Evolutionary conservation across 306 rosid species (phyloP).

Genomic region (Pterocarpus santalinus): DNA sequence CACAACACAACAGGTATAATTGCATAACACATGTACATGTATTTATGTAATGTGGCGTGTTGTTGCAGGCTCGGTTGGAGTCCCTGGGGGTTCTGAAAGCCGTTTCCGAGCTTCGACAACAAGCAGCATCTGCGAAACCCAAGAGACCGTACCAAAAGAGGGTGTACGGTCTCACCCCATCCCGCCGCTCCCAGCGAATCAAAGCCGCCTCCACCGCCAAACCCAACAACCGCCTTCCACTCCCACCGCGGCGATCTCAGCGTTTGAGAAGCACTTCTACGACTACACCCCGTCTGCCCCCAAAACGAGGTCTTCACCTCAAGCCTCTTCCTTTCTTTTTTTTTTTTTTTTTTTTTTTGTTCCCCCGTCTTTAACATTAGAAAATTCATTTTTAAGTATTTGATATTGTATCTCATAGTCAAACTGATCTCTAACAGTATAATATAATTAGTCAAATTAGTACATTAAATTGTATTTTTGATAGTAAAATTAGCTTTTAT

Average conservation of each 20-base stretch:
- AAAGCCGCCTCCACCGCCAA: conserved; percentile 14
- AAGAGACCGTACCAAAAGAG: conserved; percentile 26
- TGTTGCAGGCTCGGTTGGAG: conserved; percentile 60
- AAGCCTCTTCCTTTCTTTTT: background rate
- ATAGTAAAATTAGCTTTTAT: too few relatives aligned
- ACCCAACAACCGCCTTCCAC: background rate
- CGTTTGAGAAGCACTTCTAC: conserved; percentile 28
- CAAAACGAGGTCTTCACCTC: conserved; percentile 39
- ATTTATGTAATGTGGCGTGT: too few relatives aligned
- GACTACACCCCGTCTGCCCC: background rate
- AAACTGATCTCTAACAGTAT: too few relatives aligned
- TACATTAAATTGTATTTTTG: too few relatives aligned
- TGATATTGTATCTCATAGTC: too few relatives aligned
- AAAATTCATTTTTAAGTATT: too few relatives aligned
- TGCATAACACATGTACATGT: too few relatives aligned
- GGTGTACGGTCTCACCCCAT: conserved; percentile 45
- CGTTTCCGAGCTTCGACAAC: conserved; percentile 57
- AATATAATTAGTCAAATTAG: too few relatives aligned
- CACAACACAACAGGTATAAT: background rate
- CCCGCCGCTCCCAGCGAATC: conserved; percentile 71
- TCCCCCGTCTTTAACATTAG: too few relatives aligned
- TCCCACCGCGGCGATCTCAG: conserved; percentile 23
- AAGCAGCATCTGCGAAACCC: background rate
- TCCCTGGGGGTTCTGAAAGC: conserved; percentile 62
- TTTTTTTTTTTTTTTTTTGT: too few relatives aligned